Evolutionary conservation across 2,329 filamentous ascomycete species (phyloP).

Genomic region (Periconia sp.): DNA sequence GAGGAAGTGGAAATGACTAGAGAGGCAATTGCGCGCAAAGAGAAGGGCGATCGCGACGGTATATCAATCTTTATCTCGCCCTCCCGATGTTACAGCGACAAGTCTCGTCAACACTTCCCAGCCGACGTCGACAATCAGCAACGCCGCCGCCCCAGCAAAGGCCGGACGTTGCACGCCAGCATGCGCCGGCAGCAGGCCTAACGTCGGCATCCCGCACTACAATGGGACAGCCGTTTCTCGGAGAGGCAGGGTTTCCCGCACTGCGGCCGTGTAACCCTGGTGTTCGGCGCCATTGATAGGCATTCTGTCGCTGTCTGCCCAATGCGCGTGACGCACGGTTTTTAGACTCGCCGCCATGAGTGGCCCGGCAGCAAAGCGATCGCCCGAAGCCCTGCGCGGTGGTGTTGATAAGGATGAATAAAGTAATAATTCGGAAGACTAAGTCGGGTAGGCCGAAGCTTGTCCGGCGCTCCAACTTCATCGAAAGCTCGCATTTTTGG

Average conservation of each 20-base stretch:
- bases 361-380: constrained; percentile 6
- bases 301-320: constrained; percentile 1
- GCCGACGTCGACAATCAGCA: no score
- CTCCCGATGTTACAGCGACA: neutral
- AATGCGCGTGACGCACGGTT: constrained; percentile 13
- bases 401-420: constrained; percentile 11
- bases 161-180: neutral
- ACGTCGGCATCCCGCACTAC: neutral
- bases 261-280: constrained; percentile 5
- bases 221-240: neutral
- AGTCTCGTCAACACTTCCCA: neutral
- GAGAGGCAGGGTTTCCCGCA: neutral
- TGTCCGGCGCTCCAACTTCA: no score
- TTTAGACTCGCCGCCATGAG: neutral
- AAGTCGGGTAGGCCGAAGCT: neutral
- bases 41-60: neutral
- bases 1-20: neutral
- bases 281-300: constrained; percentile 7
- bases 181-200: neutral
- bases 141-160: no score
- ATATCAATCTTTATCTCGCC: neutral
- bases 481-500: no score
- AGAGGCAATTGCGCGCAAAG: neutral
- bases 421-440: neutral
- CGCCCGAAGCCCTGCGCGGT: constrained; percentile 6